Evolutionary conservation across 1,284 basidiomycete genomes (phyloP), one percentile per base, ranked within the genome.

Genomic region (Cystobasidiaceae sp.): DNA sequence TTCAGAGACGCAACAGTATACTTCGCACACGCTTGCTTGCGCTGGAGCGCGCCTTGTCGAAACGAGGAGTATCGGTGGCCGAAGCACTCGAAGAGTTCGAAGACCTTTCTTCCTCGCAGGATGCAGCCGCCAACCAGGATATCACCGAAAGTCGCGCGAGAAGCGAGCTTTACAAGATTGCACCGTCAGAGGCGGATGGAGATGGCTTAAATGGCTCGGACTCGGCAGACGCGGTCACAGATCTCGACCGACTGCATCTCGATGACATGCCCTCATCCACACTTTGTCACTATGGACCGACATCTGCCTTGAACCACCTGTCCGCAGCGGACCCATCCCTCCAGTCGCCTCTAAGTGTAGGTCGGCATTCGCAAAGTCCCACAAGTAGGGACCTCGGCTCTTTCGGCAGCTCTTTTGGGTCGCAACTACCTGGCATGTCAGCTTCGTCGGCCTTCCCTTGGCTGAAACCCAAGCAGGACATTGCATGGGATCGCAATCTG

Each of bases 401-500:
- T 3, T 37, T 60, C 27, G 30, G 41, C n/a, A 39, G 46, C n/a
- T n/a, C n/a, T n/a, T n/a, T n/a, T n/a, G n/a, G n/a, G n/a, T n/a
- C n/a, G n/a, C n/a, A n/a, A n/a, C n/a, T n/a, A n/a, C n/a, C n/a
- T n/a, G n/a, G n/a, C n/a, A n/a, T n/a, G n/a, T 30, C 41, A 48
- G n/a, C n/a, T n/a, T 27, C 33, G 21, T 21, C 57, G 5, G n/a
- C 41, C 13, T 60, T 60, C 44, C 57, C 57, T 1, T 60, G 57
- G 57, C 57, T 60, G 32, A 27, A 50, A 34, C 46, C 60, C 11
- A 49, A 54, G 27, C 49, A 33, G 21, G 67, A 68, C 4, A 19
- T 69, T 23, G 68, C 51, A 21, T 69, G 68, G 68, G 28, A n/a
- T 5, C 34, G 48, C 7, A 58, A 69, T 55, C 59, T 69, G 2